Evolutionary conservation across 768 basidiomycete species (phyloP).

Genomic region (Russula brevipes): DNA sequence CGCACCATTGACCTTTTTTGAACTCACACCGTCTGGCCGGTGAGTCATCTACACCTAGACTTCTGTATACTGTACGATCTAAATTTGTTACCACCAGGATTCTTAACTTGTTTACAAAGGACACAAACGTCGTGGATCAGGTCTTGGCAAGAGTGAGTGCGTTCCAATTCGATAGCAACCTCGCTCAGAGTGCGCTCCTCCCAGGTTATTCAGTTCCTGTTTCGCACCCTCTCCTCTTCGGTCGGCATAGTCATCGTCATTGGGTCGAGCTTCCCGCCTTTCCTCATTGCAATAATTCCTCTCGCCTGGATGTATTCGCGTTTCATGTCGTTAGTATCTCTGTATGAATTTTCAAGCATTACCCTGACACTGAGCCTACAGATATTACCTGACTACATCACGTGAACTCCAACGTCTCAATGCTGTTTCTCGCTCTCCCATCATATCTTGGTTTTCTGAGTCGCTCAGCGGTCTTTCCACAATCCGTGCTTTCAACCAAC

Average conservation of each 20-base stretch:
- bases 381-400: slow-evolving; percentile 83
- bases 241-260: slow-evolving; percentile 68
- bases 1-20: slow-evolving; percentile 85
- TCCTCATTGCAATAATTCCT: slow-evolving; percentile 70
- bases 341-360: neutral
- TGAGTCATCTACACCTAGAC: slow-evolving; percentile 30
- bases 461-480: slow-evolving; percentile 71
- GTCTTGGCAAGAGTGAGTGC: slow-evolving; percentile 56
- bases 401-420: slow-evolving; percentile 86
- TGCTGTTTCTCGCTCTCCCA: slow-evolving; percentile 83
- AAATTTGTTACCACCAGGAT: slow-evolving; percentile 44
- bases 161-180: neutral
- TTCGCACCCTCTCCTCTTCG: slow-evolving; percentile 57
- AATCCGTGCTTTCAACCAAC: slow-evolving; percentile 75
- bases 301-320: slow-evolving; percentile 72
- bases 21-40: slow-evolving; percentile 82
- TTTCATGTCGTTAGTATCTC: slow-evolving; percentile 64
- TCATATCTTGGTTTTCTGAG: slow-evolving; percentile 87
- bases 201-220: slow-evolving; percentile 59
- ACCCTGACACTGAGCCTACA: slow-evolving; percentile 29
- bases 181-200: slow-evolving; percentile 4
- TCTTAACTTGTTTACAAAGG: slow-evolving; percentile 86
- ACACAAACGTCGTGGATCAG: slow-evolving; percentile 83
- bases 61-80: neutral
- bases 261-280: slow-evolving; percentile 73